Percentiles rank a stretch among this genome's conserved stretches.
Evolutionary conservation across 768 basidiomycete genomes (phyloP).

Genomic region (Mrakia gelida): DNA sequence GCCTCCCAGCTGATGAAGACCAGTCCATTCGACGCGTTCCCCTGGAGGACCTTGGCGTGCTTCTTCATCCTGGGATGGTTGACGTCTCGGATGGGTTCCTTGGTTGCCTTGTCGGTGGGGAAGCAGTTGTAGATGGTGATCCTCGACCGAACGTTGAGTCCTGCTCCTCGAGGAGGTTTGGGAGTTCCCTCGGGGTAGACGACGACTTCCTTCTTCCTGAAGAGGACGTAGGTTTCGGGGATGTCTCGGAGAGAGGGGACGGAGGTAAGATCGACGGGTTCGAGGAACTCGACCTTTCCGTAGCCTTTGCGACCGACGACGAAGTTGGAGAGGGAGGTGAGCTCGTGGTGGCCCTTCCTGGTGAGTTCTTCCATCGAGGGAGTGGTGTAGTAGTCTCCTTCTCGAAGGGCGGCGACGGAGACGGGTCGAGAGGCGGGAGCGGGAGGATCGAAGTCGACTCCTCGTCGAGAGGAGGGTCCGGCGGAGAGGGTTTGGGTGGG

Average conservation of each 20-base stretch:
- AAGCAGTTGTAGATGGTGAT: slow-evolving; percentile 76
- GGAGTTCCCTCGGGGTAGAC: slow-evolving; percentile 91
- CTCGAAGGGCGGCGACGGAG: slow-evolving; percentile 48
- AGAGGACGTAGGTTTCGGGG: slow-evolving; percentile 78
- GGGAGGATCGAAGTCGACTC: slow-evolving; percentile 35
- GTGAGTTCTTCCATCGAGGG: slow-evolving; percentile 71
- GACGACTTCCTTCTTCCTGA: slow-evolving; percentile 75
- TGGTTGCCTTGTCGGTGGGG: slow-evolving; percentile 83
- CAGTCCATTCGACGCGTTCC: slow-evolving; percentile 66
- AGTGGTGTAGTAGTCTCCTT: slow-evolving; percentile 89
- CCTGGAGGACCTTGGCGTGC: slow-evolving; percentile 69
- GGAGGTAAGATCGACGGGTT: slow-evolving; percentile 77
- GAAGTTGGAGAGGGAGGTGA: slow-evolving; percentile 69
- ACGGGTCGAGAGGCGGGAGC: slow-evolving; percentile 44
- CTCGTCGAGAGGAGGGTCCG: slow-evolving; percentile 19
- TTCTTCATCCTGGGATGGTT: slow-evolving; percentile 69
- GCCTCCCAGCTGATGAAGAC: slow-evolving; percentile 76
- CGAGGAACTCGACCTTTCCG: slow-evolving; percentile 76
- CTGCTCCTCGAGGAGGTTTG: slow-evolving; percentile 76
- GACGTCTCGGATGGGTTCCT: slow-evolving; percentile 80
- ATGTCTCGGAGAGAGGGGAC: slow-evolving; percentile 72
- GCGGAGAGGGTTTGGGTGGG: slow-evolving; percentile 22
- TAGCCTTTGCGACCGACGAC: slow-evolving; percentile 87
- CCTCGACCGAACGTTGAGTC: slow-evolving; percentile 80
- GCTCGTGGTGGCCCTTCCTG: slow-evolving; percentile 64